Evolutionary conservation across 1,284 basidiomycete species (phyloP), one percentile per base, ranked within the genome.

Genomic region (Rhodotorula sp.): DNA sequence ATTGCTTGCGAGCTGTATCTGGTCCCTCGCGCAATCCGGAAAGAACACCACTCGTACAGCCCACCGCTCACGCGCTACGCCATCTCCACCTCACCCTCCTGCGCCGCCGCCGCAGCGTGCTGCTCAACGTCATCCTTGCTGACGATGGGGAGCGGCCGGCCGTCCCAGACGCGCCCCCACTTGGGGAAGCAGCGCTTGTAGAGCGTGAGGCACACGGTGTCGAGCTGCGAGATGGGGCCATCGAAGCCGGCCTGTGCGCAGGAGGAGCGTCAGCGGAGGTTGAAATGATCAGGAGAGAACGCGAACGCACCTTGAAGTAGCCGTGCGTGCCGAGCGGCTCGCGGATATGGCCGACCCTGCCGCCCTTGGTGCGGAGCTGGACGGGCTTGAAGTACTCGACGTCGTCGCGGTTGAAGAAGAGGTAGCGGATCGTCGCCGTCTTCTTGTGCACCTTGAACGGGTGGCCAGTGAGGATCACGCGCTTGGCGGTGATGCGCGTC

Each of bases 391-490:
- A 98, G 83, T 97, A 99, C 59, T 88, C 86, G 69, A 98, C 88
- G 81, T 99, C 96, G 65, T 89, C 89, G 27, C 89, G 76, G 81
- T 96, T 91, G 86, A 99, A 98, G 84, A 99, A 97, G 93, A 99
- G 94, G 85, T 97, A 99, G 60, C 96, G 89, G 78, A 99, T 90
- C 10, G 96, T 99, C 0, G 94, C 95, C 2, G 92, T 96, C 85
- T 94, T 96, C 81, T 95, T 95, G 85, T 99, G 96, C 9, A 98
- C 90, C 81, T 96, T 97, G 88, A 93, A 94, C 0, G 96, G 96
- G 82, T 97, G 94, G 0, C 96, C 96, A 1, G 94, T 94, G 39
- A 99, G 86, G 71, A 98, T 86, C 81, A 97, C 88, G 32, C 95
- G 89, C 82, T 99, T 99, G 61, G 93, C 90, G 72, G 96, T 87